These are phyloP conservation scores for Yarrowia sp. DNA, from an alignment of 805 yeast genomes.

Conservation along the genomic window DNA sequence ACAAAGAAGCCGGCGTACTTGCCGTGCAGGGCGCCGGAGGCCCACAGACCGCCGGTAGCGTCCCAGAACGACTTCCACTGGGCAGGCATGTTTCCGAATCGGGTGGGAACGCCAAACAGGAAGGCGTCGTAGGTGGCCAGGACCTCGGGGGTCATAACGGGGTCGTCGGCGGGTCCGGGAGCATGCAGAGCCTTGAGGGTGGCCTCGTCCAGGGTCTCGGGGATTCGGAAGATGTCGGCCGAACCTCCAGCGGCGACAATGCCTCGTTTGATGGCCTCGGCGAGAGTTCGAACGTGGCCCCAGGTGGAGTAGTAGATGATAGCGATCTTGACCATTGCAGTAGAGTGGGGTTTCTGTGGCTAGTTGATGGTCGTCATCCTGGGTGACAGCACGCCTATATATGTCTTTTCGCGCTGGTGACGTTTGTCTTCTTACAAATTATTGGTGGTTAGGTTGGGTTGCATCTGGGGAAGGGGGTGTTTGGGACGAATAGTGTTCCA, in stretches of 20 bases:
- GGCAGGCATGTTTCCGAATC: slow-evolving; percentile 77
- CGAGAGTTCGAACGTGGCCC: slow-evolving; percentile 76
- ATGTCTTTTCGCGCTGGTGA: neutral
- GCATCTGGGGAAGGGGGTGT: neutral
- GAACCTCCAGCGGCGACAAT: slow-evolving; percentile 70
- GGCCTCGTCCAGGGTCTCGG: slow-evolving; percentile 74
- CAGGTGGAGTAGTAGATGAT: slow-evolving; percentile 81
- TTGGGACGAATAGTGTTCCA: too few species aligned
- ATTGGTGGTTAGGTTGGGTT: slow-evolving; percentile 1
- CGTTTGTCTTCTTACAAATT: slow-evolving; percentile 7
- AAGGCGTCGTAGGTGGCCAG: slow-evolving; percentile 72
- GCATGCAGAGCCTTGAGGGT: slow-evolving; percentile 71
- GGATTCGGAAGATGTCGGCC: slow-evolving; percentile 78
- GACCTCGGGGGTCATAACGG: slow-evolving; percentile 59
- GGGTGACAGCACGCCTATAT: slow-evolving; percentile 5
- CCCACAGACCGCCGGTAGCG: slow-evolving; percentile 79
- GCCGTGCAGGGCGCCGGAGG: slow-evolving; percentile 69
- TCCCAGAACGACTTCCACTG: slow-evolving; percentile 82
- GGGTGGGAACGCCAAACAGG: slow-evolving; percentile 79
- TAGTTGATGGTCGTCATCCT: neutral
- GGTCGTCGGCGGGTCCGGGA: slow-evolving; percentile 56
- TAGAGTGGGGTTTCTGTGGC: neutral
- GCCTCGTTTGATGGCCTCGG: slow-evolving; percentile 73
- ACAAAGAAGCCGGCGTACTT: slow-evolving; percentile 77
- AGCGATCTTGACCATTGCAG: slow-evolving; percentile 59